Base-by-base conservation (phyloP, 192 early-diverging fungal genomes). In the Coemansia sp. region DNA sequence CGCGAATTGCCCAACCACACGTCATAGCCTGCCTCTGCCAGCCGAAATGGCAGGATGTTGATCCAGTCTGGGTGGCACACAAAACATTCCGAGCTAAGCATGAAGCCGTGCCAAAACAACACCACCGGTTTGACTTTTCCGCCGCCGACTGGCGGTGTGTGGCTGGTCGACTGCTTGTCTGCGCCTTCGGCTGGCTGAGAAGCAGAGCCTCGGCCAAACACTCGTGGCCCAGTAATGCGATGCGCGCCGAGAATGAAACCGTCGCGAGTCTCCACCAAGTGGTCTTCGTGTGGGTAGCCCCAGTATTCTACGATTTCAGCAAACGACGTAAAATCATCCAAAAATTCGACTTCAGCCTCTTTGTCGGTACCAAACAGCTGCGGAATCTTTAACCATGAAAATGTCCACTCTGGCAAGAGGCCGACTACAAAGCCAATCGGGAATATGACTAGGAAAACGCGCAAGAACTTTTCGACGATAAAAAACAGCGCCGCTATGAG, bases 1-100 rank as follows among this genome's bases (percentile, higher is more conserved):
- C 96, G 85, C 23, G 93, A 90, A 73, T 98, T 97, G 25, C 94
- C 95, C 7, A 98, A 72, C 96, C 96, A 98, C 0, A 98, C 96
- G 78, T 98, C 96, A 77, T 94, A 98, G 21, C 92, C 92, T 8
- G 90, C 91, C 59, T 94, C 91, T 6, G 92, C 94, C 25, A 98
- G 87, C 4, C 93, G 76, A 69, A 94, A 93, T 8, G 95, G 90
- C 62, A 98, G 69, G 36, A 91, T 89, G 19, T 85, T 84, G 48
- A 88, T 76, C 66, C 90, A 88, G 68, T 92, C 90, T 1, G 93
- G 87, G 62, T 89, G 88, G 71, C 93, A 94, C 38, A 97, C 89
- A 90, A 94, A 98, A 25, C 94, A 89, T 57, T 97, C 95, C 0
- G 94, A 94, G 69, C 85, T 94, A 87, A 97, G 95, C 77, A 96